A percentile compares a stretch with the other conserved stretches of the same genome.
Conservation (phyloP, 2,329 filamentous ascomycete species). For the Talaromyces pinophilus region DNA sequence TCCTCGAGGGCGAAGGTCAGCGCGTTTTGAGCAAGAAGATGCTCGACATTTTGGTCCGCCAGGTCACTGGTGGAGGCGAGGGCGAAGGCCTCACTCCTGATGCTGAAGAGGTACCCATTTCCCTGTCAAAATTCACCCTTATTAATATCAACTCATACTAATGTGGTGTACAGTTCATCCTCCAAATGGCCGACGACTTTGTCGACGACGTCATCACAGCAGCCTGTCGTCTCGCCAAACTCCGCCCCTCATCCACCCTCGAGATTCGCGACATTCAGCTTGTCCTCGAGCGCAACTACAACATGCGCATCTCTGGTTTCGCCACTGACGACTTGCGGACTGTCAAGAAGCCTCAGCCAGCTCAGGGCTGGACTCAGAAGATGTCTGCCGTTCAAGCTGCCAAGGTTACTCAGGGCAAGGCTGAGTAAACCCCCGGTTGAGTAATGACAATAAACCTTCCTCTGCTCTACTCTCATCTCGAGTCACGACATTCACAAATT, state of each 20-base stretch:
- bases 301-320: constrained; percentile 91
- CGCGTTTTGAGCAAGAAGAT: constrained; percentile 97
- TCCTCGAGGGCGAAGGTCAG: constrained; percentile 87
- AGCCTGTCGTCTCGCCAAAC: constrained; percentile 88
- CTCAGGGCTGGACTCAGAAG: constrained; percentile 88
- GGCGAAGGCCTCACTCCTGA: constrained; percentile 82
- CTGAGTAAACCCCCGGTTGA: constrained; percentile 32
- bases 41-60: constrained; percentile 88
- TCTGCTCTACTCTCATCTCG: background rate
- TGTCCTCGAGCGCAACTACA: constrained; percentile 80
- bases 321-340: constrained; percentile 91
- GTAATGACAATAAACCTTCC: too few relatives aligned
- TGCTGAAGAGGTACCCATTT: constrained; percentile 78
- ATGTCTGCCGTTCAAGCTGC: constrained; percentile 95
- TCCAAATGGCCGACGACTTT: constrained; percentile 89
- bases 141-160: background rate
- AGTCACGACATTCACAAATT: background rate
- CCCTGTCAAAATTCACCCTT: background rate
- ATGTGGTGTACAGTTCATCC: constrained; percentile 64
- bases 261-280: constrained; percentile 86
- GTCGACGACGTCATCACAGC: constrained; percentile 85
- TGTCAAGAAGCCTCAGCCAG: constrained; percentile 88
- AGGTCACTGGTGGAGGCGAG: constrained; percentile 80
- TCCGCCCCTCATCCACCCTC: constrained; percentile 84
- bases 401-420: constrained; percentile 62